Evolutionary conservation across 768 basidiomycete species (phyloP).

Genomic region (Boletellus ananiceps): DNA sequence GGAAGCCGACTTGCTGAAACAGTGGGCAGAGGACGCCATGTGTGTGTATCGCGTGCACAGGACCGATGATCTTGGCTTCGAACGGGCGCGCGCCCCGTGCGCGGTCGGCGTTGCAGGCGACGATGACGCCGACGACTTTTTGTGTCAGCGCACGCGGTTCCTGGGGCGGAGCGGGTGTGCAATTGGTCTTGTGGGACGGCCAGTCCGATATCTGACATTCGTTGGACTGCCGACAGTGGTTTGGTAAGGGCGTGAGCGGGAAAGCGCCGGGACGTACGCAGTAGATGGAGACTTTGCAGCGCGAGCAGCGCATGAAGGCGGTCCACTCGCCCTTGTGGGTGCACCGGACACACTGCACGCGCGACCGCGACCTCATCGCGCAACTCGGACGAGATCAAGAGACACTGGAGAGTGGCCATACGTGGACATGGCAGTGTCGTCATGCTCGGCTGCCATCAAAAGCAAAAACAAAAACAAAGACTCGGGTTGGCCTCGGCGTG

Average conservation of each 20-base stretch:
- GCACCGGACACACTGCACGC: slow-evolving; percentile 13
- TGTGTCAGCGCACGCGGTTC: neutral
- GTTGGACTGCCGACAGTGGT: slow-evolving; percentile 13
- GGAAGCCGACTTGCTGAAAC: slow-evolving; percentile 26
- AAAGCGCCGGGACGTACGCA: slow-evolving; percentile 13
- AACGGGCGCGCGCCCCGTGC: slow-evolving; percentile 20
- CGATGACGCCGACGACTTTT: slow-evolving; percentile 17
- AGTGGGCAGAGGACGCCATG: slow-evolving; percentile 24
- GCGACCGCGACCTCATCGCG: slow-evolving; percentile 3
- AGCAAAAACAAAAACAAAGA: too few relatives aligned
- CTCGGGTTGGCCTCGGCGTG: too few relatives aligned
- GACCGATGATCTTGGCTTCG: slow-evolving; percentile 17
- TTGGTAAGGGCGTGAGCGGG: neutral
- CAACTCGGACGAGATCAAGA: too few relatives aligned
- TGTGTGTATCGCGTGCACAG: slow-evolving; percentile 25
- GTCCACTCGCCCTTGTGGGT: slow-evolving; percentile 10
- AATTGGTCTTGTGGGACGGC: slow-evolving; percentile 16
- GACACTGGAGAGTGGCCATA: too few relatives aligned
- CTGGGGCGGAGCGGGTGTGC: slow-evolving; percentile 2
- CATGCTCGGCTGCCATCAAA: too few relatives aligned
- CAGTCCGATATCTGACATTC: slow-evolving; percentile 25
- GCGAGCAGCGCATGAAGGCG: slow-evolving; percentile 25
- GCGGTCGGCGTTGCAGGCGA: slow-evolving; percentile 25
- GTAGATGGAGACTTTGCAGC: slow-evolving; percentile 22
- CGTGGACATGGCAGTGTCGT: too few relatives aligned